Conservation (phyloP, 441 rosid species). For the Caryocar brasiliense region DNA sequence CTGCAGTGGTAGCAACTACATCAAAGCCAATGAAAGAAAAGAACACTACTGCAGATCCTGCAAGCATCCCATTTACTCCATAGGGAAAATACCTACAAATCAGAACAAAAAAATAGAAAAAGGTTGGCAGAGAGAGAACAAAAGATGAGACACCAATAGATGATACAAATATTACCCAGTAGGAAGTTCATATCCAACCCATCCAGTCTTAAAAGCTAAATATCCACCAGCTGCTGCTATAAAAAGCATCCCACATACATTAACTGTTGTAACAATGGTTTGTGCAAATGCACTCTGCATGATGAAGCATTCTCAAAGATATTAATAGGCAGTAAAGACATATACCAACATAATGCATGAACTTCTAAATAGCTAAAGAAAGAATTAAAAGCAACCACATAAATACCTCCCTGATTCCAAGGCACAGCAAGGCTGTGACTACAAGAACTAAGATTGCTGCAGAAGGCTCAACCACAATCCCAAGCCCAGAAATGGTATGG, state of each 20-base stretch:
- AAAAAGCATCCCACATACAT: conserved; percentile 71
- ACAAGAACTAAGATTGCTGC: conserved; percentile 68
- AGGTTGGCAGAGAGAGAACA: conserved; percentile 5
- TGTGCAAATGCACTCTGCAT: conserved; percentile 67
- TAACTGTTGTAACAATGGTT: conserved; percentile 61
- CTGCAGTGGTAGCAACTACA: conserved; percentile 77
- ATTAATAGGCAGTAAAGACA: neutral
- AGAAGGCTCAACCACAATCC: conserved; percentile 77
- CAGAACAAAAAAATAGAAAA: neutral
- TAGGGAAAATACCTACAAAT: conserved; percentile 62
- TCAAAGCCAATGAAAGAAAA: conserved; percentile 87
- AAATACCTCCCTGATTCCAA: conserved; percentile 89
- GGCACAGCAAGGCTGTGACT: conserved; percentile 71
- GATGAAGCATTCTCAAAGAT: conserved; percentile 6
- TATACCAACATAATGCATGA: neutral
- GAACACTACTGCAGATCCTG: conserved; percentile 75
- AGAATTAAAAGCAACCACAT: neutral
- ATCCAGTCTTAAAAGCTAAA: conserved; percentile 67
- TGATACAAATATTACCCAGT: conserved; percentile 37
- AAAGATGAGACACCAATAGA: no score
- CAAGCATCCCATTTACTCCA: conserved; percentile 76
- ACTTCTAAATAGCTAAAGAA: neutral
- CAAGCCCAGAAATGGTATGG: conserved; percentile 66
- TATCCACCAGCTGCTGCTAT: conserved; percentile 65
- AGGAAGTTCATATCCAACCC: conserved; percentile 75